Evolutionary conservation across 768 basidiomycete genomes (phyloP).

Genomic region (Xerocomus spinulosus): DNA sequence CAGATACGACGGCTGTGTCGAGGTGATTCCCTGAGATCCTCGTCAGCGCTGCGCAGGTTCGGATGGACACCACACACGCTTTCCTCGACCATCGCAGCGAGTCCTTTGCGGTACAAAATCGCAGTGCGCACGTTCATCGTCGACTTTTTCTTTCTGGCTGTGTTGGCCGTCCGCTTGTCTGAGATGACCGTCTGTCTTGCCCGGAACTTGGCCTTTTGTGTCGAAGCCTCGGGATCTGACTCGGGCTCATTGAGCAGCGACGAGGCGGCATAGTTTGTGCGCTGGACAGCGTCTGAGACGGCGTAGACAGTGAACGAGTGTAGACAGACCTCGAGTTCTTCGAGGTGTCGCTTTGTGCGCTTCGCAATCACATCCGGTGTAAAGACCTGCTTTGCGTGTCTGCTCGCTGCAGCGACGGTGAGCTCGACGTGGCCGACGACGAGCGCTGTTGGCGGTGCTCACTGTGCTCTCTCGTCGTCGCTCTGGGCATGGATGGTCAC

Average conservation of each 20-base stretch:
- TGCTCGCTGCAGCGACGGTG: slow-evolving; percentile 35
- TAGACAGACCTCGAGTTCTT: slow-evolving; percentile 70
- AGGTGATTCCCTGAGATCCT: slow-evolving; percentile 49
- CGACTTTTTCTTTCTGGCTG: slow-evolving; percentile 64
- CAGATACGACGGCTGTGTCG: slow-evolving; percentile 62
- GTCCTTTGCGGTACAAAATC: slow-evolving; percentile 76
- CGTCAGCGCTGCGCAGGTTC: slow-evolving; percentile 2
- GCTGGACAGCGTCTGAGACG: slow-evolving; percentile 36
- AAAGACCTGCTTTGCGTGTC: slow-evolving; percentile 42
- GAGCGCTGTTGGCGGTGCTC: slow-evolving; percentile 14
- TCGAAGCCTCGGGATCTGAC: slow-evolving; percentile 24
- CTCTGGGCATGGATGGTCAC: slow-evolving; percentile 17
- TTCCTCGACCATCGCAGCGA: slow-evolving; percentile 70
- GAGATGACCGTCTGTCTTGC: slow-evolving; percentile 71
- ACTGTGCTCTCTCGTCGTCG: slow-evolving; percentile 31
- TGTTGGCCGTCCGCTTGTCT: slow-evolving; percentile 51
- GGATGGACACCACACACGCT: slow-evolving; percentile 49
- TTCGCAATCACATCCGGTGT: slow-evolving; percentile 68
- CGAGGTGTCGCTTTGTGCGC: slow-evolving; percentile 71
- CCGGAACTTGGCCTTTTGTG: slow-evolving; percentile 48
- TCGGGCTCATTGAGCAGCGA: slow-evolving; percentile 30
- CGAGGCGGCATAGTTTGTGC: slow-evolving; percentile 69
- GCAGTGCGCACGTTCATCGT: slow-evolving; percentile 78
- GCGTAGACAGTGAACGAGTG: not conserved
- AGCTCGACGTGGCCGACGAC: slow-evolving; percentile 5